Conservation (phyloP, 2,329 filamentous ascomycete species). For the Aspergillus melleus region DNA sequence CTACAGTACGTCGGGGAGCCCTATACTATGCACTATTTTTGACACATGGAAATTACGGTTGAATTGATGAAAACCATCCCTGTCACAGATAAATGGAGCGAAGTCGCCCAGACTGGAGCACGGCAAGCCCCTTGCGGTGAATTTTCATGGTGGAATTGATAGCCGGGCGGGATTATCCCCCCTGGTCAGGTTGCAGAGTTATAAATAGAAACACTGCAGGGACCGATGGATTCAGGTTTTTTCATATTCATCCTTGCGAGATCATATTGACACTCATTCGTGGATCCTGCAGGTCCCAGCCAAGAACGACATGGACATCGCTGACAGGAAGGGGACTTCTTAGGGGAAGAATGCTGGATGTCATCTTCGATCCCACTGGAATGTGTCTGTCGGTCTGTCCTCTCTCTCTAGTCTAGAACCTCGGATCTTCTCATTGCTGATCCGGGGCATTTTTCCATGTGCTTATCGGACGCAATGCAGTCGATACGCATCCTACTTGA, state of each 20-base stretch:
- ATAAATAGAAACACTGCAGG: conserved; percentile 6
- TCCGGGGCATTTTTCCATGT: conserved; percentile 2
- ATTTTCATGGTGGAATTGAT: too few relatives aligned
- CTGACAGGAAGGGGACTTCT: neutral
- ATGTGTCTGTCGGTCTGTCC: neutral
- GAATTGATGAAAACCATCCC: neutral
- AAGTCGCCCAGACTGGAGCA: neutral
- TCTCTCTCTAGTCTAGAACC: conserved; percentile 9
- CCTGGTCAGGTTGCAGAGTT: neutral
- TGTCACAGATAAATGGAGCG: neutral
- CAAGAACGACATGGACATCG: neutral
- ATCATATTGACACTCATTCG: neutral
- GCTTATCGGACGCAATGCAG: neutral
- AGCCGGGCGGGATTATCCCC: neutral
- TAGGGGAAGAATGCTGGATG: neutral
- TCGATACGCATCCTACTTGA: neutral
- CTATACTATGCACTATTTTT: neutral
- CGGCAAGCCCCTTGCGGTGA: neutral
- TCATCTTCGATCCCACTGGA: neutral
- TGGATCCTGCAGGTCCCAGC: neutral
- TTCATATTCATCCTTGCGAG: neutral
- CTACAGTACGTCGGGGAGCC: neutral
- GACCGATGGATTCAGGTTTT: neutral
- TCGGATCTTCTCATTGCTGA: conserved; percentile 13
- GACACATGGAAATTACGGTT: neutral